Percentiles rank a stretch among this genome's conserved stretches.
Evolutionary conservation across 164 flowering plant genomes (phyloP).

Genomic region (Cinnamomum chago): DNA sequence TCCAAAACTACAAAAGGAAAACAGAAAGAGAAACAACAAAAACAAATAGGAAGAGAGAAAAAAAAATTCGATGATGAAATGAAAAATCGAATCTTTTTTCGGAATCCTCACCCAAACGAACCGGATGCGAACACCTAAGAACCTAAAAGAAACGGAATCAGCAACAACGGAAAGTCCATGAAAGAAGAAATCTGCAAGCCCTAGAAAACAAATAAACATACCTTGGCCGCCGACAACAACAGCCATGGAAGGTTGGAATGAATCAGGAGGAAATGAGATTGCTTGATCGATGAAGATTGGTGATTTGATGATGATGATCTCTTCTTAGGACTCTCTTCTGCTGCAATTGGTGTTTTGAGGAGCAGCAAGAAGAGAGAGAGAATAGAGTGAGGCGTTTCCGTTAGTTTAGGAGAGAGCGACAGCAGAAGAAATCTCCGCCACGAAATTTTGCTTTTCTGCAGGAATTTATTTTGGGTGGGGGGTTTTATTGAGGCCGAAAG

Average conservation of each 20-base stretch:
- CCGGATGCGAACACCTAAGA: slow-evolving; percentile 10
- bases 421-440: slow-evolving; percentile 51
- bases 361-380: neutral
- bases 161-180: neutral
- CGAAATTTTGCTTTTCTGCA: slow-evolving; percentile 21
- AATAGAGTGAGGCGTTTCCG: neutral
- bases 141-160: slow-evolving; percentile 1
- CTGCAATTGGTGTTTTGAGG: too few relatives aligned
- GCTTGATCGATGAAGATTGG: neutral
- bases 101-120: slow-evolving; percentile 9
- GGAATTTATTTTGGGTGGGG: neutral
- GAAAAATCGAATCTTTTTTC: slow-evolving; percentile 2
- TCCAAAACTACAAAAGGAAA: neutral
- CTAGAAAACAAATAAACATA: neutral
- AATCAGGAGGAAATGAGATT: neutral
- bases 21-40: neutral
- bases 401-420: slow-evolving; percentile 5
- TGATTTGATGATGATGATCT: too few relatives aligned
- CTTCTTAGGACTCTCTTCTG: too few relatives aligned
- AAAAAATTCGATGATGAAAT: neutral
- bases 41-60: neutral
- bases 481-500: slow-evolving; percentile 41
- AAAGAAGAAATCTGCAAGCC: neutral
- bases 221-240: neutral
- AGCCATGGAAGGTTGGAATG: neutral